Conservation (phyloP, 192 early-diverging fungal species). For the Diversispora eburnea region DNA sequence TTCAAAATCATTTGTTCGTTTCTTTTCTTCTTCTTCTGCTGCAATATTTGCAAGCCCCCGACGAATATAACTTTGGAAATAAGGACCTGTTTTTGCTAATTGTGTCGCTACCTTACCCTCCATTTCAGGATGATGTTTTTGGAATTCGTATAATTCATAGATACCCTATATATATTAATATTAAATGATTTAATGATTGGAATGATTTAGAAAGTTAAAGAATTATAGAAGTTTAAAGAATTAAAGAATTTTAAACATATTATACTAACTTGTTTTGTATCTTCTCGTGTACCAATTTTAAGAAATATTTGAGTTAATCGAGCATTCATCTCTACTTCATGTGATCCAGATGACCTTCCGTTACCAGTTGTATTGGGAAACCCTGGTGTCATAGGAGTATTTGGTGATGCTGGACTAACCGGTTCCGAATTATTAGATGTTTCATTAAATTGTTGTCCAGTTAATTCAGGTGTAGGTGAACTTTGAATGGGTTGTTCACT, state of each 20-base stretch:
- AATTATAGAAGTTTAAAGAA: background rate
- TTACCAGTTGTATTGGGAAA: conserved; percentile 22
- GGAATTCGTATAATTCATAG: conserved; percentile 70
- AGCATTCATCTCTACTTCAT: conserved; percentile 63
- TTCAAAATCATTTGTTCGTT: conserved; percentile 6
- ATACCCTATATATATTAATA: conserved; percentile 51
- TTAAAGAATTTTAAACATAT: background rate
- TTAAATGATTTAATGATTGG: background rate
- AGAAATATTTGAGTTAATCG: conserved; percentile 65
- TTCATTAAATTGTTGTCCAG: conserved; percentile 30
- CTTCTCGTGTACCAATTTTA: conserved; percentile 63
- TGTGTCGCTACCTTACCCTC: conserved; percentile 59
- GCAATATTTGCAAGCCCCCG: conserved; percentile 60
- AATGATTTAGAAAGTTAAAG: background rate
- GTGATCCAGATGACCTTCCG: conserved; percentile 28
- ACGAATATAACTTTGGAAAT: conserved; percentile 74
- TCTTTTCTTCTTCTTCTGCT: conserved; percentile 46
- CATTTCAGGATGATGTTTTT: conserved; percentile 65
- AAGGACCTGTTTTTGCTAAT: conserved; percentile 58
- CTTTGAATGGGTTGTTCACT: conserved; percentile 24
- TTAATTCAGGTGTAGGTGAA: conserved; percentile 25
- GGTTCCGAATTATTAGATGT: conserved; percentile 23
- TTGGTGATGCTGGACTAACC: conserved; percentile 15
- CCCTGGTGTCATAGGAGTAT: conserved; percentile 12
- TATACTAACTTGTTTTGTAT: conserved; percentile 57